Evolutionary conservation across 345 rosid species (phyloP).

Genomic region (Citrus trifoliata): DNA sequence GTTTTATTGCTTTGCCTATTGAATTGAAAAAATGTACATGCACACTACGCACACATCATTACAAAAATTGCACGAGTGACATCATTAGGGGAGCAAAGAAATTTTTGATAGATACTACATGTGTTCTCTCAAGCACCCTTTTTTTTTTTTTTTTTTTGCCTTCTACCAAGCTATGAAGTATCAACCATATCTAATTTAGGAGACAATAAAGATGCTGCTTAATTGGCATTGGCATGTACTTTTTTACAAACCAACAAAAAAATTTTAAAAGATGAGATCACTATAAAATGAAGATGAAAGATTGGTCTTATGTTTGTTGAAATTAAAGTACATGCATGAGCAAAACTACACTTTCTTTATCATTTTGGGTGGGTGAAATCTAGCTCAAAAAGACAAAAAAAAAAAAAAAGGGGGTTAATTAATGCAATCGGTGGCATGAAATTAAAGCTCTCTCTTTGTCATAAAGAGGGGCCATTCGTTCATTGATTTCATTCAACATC

Average conservation of each 20-base stretch:
- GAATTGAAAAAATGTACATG: too few relatives aligned
- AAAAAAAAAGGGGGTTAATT: neutral
- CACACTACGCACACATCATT: neutral
- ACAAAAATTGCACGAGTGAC: neutral
- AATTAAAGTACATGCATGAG: too few relatives aligned
- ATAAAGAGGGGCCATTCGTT: neutral
- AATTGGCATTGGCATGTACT: neutral
- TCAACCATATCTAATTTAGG: neutral
- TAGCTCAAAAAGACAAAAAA: too few relatives aligned
- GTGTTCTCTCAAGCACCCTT: neutral
- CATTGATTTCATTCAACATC: neutral
- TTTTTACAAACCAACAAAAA: neutral
- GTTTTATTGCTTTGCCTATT: neutral
- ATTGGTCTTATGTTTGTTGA: too few relatives aligned
- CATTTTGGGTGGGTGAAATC: too few relatives aligned
- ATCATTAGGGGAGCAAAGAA: neutral
- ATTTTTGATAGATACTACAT: neutral
- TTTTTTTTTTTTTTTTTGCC: neutral
- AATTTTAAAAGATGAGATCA: too few relatives aligned
- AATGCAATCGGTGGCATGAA: neutral
- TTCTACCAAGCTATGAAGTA: slow-evolving; percentile 1
- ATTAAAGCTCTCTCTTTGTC: neutral
- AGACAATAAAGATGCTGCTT: neutral
- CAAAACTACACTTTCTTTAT: too few relatives aligned
- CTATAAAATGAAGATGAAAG: too few relatives aligned